A percentile compares a stretch with the other conserved stretches of the same genome.
These are phyloP conservation scores for Pezicula neosporulosa DNA, from an alignment of 2,329 filamentous ascomycete genomes.

Conservation along the genomic window DNA sequence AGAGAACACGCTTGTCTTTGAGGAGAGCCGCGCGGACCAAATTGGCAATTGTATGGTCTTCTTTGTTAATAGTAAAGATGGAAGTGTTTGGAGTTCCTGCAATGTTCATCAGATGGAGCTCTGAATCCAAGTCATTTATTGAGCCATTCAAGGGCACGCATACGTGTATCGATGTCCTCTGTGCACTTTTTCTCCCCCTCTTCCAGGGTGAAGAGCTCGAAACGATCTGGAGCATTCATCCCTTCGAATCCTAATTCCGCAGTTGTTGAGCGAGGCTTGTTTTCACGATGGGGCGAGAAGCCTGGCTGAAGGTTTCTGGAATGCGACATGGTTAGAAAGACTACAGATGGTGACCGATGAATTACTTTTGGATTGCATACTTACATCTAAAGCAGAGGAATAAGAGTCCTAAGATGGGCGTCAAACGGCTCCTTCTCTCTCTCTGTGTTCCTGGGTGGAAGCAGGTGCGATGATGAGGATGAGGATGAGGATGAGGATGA, in stretches of 20 bases:
- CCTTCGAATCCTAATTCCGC: constrained; percentile 7
- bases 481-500: too few relatives aligned
- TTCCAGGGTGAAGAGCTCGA: constrained; percentile 86
- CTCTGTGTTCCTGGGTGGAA: too few relatives aligned
- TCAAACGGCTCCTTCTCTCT: too few relatives aligned
- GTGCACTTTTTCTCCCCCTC: constrained; percentile 94
- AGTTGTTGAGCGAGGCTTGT: too few relatives aligned
- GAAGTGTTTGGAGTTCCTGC: constrained; percentile 89
- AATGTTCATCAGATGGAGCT: constrained; percentile 1
- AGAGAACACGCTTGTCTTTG: constrained; percentile 77
- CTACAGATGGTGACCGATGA: too few relatives aligned
- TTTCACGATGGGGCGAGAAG: neutral
- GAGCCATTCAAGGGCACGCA: constrained; percentile 30
- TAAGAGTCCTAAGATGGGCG: too few relatives aligned
- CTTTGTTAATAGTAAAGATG: constrained; percentile 93
- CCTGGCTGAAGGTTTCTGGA: too few relatives aligned
- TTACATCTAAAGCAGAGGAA: too few relatives aligned
- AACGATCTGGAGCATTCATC: constrained; percentile 61
- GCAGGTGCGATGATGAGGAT: too few relatives aligned
- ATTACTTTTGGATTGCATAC: too few relatives aligned
- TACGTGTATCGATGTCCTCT: constrained; percentile 84
- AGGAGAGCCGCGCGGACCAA: constrained; percentile 82
- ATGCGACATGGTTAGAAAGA: too few relatives aligned
- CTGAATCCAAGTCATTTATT: neutral
- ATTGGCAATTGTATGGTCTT: constrained; percentile 95